Base-by-base conservation (phyloP, 75 land plant genomes). In the Cunninghamia lanceolata region DNA sequence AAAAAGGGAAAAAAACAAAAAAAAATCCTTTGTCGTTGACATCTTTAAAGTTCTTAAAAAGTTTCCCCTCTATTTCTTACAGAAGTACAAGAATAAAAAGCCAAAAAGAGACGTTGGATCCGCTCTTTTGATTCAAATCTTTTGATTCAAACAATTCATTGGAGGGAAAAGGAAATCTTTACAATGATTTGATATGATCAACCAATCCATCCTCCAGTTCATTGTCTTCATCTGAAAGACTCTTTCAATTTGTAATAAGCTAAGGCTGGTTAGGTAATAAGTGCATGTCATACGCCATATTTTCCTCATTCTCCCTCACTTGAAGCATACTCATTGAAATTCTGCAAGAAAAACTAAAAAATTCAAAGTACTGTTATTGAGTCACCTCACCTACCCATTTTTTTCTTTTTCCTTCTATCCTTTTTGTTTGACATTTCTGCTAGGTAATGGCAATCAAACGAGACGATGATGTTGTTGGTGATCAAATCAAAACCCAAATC, bases 211-310 rank as follows among this genome's bases (percentile, higher is more conserved):
- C 70, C 70, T 66, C 70, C 70, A 66, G 30, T 66, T 34, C 75
- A 73, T 32, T 73, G 34, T 73, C 75, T 73, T 73, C 68, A 28
- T 25, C 36, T 34, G 35, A 32, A 73, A 73, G 75, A 16, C 75
- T 73, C 75, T 32, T 73, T 63, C 68, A 34, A 73, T 73, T 73
- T 73, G 25, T 73, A 34, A 73, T 73, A 73, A 21, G 75, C 75
- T 73, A 34, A 14, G 34, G 36, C 34, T 73, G 0, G 75, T 73
- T 73, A 50, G 53, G 53, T 50, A 73, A 73, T 34, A 73, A 34
- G 75, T 34, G 28, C 36, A 10, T 32, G 16, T 73, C 75, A 34
- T 9, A 38, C 75, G 34, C 36, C 34, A 14, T 10, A 30, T 73
- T 32, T 73, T 34, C 75, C 16, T 73, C 36, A 34, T 73, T 73